Base-by-base conservation (phyloP, 257 asterid genomes). In the Pogostemon cablin region DNA sequence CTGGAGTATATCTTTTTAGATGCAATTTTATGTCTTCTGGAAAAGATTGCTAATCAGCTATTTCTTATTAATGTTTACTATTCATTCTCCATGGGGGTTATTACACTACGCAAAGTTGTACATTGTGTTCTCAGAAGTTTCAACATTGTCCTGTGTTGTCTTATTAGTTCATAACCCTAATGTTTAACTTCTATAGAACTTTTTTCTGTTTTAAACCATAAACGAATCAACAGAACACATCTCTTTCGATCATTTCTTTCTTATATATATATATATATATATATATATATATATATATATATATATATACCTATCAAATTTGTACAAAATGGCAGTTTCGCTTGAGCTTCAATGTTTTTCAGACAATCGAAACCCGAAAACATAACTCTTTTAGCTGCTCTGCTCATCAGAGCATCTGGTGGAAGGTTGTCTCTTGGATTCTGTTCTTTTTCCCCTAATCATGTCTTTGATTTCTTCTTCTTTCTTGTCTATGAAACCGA, bases 401-500 rank as follows among this genome's bases (percentile, higher is more conserved):
- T 73, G 92, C 81, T 72, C 88, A 8, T 75, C 84, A 7, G 83
- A 77, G 65, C 71, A 63, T 61, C 67, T 85, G 67, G 72, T 47
- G 10, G 17, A 52, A 2, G 32, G 66, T 32, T 74, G 78, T 76
- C 60, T 72, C 75, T 75, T 81, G 9, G 77, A 77, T 43, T 84
- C 84, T 6, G 54, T 83, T 48, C 59, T 77, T 80, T 81, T 88
- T 47, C 80, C 81, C 72, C 61, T 77, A 10, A 86, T 55, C 73
- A 68, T 79, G 5, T 86, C 92, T 82, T 86, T 90, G 6, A 89
- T 77, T 56, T 88, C 96, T 7, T 75, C 61, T 72, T 92, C 96
- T 73, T 73, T 90, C 73, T 48, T 84, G 72, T 92, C 98, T 10
- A 83, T 83, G 67, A 92, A 86, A 58, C 60, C 84, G 0, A 86